phyloP scores from a whole-genome alignment of 1,139 yeast genomes.

The Nakaseomyces bracarensis region DNA sequence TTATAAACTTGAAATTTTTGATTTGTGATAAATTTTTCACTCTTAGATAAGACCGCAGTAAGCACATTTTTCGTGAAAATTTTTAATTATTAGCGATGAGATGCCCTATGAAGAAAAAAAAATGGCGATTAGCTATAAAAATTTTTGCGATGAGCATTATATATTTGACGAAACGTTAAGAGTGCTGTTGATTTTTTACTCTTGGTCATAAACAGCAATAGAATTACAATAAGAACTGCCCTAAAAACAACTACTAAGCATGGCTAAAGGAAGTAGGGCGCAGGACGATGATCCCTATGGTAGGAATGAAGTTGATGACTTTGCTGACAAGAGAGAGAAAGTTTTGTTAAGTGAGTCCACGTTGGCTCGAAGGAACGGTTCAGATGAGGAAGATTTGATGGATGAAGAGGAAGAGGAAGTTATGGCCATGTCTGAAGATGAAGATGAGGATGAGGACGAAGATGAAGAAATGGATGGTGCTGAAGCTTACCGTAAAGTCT shows the following conservation, averaged over 20 bases:
- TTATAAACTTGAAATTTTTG: no score
- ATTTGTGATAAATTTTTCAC: no score
- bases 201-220: not conserved
- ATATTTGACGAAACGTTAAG: not conserved
- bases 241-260: conserved; percentile 1
- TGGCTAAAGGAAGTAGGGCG: conserved; percentile 5
- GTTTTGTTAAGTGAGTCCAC: conserved; percentile 54
- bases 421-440: conserved; percentile 33
- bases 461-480: conserved; percentile 39
- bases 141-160: conserved; percentile 5
- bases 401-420: conserved; percentile 47
- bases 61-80: not conserved
- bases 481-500: conserved; percentile 35
- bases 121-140: conserved; percentile 1
- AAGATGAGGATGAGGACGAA: conserved; percentile 30
- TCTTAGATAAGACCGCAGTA: not conserved
- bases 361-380: conserved; percentile 30
- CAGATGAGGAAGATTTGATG: conserved; percentile 17
- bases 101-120: not conserved
- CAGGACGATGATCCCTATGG: conserved; percentile 31
- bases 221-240: not conserved
- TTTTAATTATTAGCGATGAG: not conserved
- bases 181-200: no score
- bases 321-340: conserved; percentile 58
- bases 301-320: conserved; percentile 63